Evolutionary conservation across 768 basidiomycete species (phyloP), one percentile per base, ranked within the genome.

Genomic region (Pholiota microspora): DNA sequence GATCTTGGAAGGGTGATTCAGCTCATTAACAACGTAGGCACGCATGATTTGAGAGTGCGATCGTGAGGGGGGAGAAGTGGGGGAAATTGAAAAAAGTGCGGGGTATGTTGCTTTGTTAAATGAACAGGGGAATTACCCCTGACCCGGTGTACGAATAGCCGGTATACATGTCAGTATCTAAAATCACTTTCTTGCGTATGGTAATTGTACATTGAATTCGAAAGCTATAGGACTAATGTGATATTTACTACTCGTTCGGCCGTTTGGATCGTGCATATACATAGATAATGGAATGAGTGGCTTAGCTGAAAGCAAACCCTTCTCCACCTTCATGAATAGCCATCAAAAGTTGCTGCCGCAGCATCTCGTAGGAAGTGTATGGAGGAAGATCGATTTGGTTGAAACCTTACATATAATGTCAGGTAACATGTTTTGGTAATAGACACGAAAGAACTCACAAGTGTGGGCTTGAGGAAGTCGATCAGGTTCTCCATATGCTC

Each of bases 321-420:
- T 95, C 93, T 18, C 92, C 92, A 48, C 94, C 95, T 70, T 98
- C 97, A 63, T 90, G 94, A 66, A 98, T 96, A 31, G 96, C 93
- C 59, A 96, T 77, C 51, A 95, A 71, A 32, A 99, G 70, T 68
- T 92, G 92, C 59, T 91, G 89, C 24, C 97, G 85, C 58, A 99
- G 81, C 82, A 94, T 94, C 68, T 99, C 97, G 66, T 99, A 98
- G 15, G 92, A 93, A 2, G 92, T 88, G 69, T 96, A 98, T 60
- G 90, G 89, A 0, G 96, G 95, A 40, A 99, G 79, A 69, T 96
- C 94, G 55, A 94, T 93, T 68, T 94, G 92, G 69, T 94, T 94
- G 81, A 94, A 94, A 69, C 91, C 91, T 94, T 54, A 2, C 59
- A 31, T 49, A 24, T 25, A 40, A 32, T 47, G 32, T 50, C 59